Conservation (phyloP, 2,329 filamentous ascomycete genomes). For the Aspergillus puulaauensis region DNA sequence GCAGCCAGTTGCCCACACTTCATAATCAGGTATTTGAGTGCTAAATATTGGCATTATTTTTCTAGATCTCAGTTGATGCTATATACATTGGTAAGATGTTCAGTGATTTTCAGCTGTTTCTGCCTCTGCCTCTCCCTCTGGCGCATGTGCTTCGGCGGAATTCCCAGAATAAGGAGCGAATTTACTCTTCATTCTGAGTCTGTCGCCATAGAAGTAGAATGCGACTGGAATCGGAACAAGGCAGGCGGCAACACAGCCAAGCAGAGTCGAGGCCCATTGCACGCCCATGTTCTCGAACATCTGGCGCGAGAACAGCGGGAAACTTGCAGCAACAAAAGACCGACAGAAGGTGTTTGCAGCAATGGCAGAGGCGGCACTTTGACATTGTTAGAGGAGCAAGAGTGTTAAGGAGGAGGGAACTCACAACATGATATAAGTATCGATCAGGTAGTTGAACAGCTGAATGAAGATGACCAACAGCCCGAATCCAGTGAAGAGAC, state of each 20-base stretch:
- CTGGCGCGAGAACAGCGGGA: slow-evolving; percentile 39
- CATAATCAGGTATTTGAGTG: no score
- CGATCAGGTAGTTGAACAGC: slow-evolving; percentile 59
- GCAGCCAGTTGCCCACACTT: no score
- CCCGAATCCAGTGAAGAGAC: slow-evolving; percentile 58
- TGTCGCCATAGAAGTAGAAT: slow-evolving; percentile 29
- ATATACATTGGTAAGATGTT: no score
- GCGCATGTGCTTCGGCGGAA: no score
- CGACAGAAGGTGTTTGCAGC: slow-evolving; percentile 55
- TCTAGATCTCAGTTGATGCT: no score
- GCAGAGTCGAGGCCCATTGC: slow-evolving; percentile 39
- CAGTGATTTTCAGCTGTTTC: no score
- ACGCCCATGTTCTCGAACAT: slow-evolving; percentile 39
- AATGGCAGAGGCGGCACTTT: slow-evolving; percentile 48
- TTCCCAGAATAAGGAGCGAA: neutral
- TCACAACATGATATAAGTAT: slow-evolving; percentile 54
- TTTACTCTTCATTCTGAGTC: neutral
- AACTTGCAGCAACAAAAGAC: slow-evolving; percentile 33
- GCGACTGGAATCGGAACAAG: slow-evolving; percentile 39
- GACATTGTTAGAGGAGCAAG: accelerated
- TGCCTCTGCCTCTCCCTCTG: no score
- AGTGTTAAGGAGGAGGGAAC: slow-evolving; percentile 8
- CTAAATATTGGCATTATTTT: no score
- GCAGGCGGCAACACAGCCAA: slow-evolving; percentile 35
- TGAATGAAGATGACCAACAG: slow-evolving; percentile 59